Base-by-base conservation (phyloP, 129 eudicot species). In the Calendula officinalis region DNA sequence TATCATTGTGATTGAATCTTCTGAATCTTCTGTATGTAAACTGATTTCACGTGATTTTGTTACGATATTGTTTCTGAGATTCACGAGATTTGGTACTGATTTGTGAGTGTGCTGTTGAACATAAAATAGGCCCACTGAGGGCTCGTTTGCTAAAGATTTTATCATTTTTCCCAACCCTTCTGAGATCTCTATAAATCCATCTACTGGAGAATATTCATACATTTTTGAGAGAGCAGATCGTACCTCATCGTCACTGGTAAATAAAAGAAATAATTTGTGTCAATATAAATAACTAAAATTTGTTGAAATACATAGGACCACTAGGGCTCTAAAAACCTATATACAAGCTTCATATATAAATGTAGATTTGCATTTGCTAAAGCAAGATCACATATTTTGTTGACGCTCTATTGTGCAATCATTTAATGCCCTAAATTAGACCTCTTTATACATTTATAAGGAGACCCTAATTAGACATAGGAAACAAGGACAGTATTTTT, bases 91-190 rank as follows among this genome's bases (percentile, higher is more conserved):
- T 14, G 97, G 99, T 50, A 75, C 91, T 3, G 90, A 79, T 49
- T 72, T 88, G 60, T 84, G 87, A 37, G 92, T 67, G 72, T 94
- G 99, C 68, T 88, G 95, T 62, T 94, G 99, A 59, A 94, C 70
- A 56, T 83, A 89, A 79, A 79, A 94, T 69, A 94, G 91, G 8
- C 97, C 99, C 69, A 86, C 86, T 1, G 99, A 94, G 76, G 99
- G 99, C 60, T 94, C 99, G 48, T 94, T 94, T 35, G 97, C 97
- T 35, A 86, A 60, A 39, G 78, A 89, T 56, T 86, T 89, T 58
- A 84, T 82, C 95, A 89, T 86, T 17, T 80, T 91, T 82, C 78
- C 97, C 71, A 89, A 58, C 53, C 81, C 72, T 80, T 94, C 88
- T 50, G 74, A 82, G 81, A 94, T 70, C 77, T 89, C 97, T 70